Evolutionary conservation across 305 asterid genomes (phyloP), one percentile per base, ranked within the genome.

Genomic region (Fraxinus albicans): DNA sequence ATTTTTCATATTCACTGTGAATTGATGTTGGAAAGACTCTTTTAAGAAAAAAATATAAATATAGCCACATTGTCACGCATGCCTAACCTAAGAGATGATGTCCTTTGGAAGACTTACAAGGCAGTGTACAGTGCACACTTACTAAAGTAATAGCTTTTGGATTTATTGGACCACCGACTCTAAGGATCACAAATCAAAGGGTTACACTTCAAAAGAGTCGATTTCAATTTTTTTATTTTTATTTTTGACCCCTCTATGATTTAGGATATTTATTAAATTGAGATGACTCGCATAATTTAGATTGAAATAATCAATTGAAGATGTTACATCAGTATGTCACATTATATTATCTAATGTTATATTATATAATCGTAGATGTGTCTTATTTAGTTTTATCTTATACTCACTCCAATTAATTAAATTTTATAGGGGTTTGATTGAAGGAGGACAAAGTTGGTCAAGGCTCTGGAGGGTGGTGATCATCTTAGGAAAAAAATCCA

Each of bases 91-190:
- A 3, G 33, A 63, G 29, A 67, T 67, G 6, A 60, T 60, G 35
- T 12, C 74, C n/a, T 10, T 81, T 85, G 86, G 81, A 53, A 77
- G 85, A 86, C 86, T 86, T 83, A 77, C 81, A 86, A 86, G 86
- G 81, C 88, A 83, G 75, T 80, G 50, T 34, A 63, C 36, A 70
- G 27, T 25, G 27, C 27, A 25, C 27, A 25, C 27, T 0, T 7
- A 40, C 38, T 35, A 35, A 38, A 21, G 19, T 74, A 36, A 23
- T 40, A 74, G 31, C 67, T 67, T 76, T 8, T 63, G 44, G 19
- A 65, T 60, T 60, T 21, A 19, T 60, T 21, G 33, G 72, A 6
- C 72, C 15, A 55, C 27, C 27, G 27, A 25, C 27, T 25, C 27
- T 25, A 25, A 0, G 27, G 27, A 25, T 25, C 27, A 63, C 73